Evolutionary conservation across 345 rosid species (phyloP), one percentile per base, ranked within the genome.

Genomic region (Hirschfeldia incana): DNA sequence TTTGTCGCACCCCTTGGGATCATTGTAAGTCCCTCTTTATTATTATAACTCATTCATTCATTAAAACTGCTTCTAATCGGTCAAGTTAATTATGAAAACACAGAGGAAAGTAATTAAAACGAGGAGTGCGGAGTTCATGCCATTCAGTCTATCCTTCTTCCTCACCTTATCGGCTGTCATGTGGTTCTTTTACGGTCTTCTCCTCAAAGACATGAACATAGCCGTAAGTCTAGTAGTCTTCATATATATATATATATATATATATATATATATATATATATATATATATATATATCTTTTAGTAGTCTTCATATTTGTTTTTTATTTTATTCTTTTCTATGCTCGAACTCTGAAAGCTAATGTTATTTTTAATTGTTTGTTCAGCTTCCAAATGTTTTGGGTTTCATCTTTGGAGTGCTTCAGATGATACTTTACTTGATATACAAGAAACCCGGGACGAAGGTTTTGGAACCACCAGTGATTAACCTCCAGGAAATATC

Each of bases 181-280:
- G 86, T 96, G 99, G 99, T 92, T 96, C 87, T 85, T 88, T 78
- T 92, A 93, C 26, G 99, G 99, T 0, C 86, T 87, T 79, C 82
- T 90, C 12, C 78, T 70, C 8, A 84, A 81, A 36, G 99, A 96
- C 62, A 69, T 59, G 62, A 89, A 84, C 80, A 80, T 96, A 34
- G 94, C 97, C 2, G 99, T 96, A 83, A 86, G 93, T 76, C 13
- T 16, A 39, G 5, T n/a, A 17, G 17, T 46, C 6, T 68, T 60
- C 33, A 44, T 36, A 21, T 67, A 21, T 21, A 21, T 21, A 21
- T 21, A 21, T 21, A 21, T 21, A 21, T 21, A 21, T 21, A 21
- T 21, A 21, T 21, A 21, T 21, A 21, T 21, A 21, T 21, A 21
- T 21, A 21, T 21, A 21, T 21, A 21, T 21, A 21, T 21, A 21